Evolutionary conservation across 164 flowering plant species (phyloP).

Genomic region (Kalanchoe fedtschenkoi): DNA sequence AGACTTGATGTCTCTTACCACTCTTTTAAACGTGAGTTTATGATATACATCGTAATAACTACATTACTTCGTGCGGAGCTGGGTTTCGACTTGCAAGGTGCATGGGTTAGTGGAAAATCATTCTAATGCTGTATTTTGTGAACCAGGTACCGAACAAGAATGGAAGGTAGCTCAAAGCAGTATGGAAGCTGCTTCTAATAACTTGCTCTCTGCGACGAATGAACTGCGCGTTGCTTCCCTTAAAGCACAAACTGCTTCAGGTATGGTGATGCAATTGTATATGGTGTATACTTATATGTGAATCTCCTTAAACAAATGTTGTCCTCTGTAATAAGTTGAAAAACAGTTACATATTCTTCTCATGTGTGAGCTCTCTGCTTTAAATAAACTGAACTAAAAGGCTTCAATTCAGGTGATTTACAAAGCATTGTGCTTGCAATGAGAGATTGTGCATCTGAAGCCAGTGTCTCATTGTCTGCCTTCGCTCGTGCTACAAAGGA

Average conservation of each 20-base stretch:
- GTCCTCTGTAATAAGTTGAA: neutral
- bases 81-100: neutral
- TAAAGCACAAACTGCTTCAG: conserved; percentile 83
- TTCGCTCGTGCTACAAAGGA: conserved; percentile 54
- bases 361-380: too few species aligned
- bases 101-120: neutral
- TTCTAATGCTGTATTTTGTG: conserved; percentile 8
- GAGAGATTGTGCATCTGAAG: conserved; percentile 78
- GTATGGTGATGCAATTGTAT: conserved; percentile 17
- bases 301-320: neutral
- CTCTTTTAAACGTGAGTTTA: conserved; percentile 69
- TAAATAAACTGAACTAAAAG: conserved; percentile 1
- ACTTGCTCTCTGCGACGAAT: conserved; percentile 58
- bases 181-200: conserved; percentile 75
- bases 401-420: conserved; percentile 52
- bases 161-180: conserved; percentile 74
- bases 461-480: conserved; percentile 62
- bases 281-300: neutral
- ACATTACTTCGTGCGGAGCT: neutral
- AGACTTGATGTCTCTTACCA: conserved; percentile 73
- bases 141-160: conserved; percentile 78
- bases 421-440: conserved; percentile 67
- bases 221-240: conserved; percentile 65
- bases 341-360: neutral
- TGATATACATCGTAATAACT: neutral